Base-by-base conservation (phyloP, 441 rosid species). In the Arabidopsis hybrid region DNA sequence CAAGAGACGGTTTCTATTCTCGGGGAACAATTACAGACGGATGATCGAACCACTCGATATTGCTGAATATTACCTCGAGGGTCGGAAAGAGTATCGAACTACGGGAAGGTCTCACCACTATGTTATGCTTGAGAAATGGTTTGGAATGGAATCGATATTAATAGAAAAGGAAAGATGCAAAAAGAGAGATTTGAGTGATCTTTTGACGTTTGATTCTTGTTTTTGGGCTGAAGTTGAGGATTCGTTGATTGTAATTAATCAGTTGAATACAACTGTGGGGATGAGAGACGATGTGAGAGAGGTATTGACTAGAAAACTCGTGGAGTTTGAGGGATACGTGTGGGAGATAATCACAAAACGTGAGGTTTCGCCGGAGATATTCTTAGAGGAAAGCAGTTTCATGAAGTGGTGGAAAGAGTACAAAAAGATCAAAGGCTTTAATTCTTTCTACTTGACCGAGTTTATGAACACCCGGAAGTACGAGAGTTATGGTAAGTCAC, bases 171-270 rank as follows among this genome's bases (percentile, higher is more conserved):
- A 1, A 36, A 29, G 43, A 32, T n/a, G 73, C 55, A 57, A 79
- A 39, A 42, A 5, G 8, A 60, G 77, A 69, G 85, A 79, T 6
- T 78, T 82, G 42, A 69, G 35, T 31, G 57, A 46, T 18, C 71
- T 35, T 35, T n/a, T 88, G 16, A 88, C 88, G 0, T 71, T 82
- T 49, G 97, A 93, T 84, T 91, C 98, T 45, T 87, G 92, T 61
- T 93, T 93, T 35, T 93, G 97, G 98, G 86, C 88, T 31, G 73
- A 78, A 9, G 95, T 91, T 11, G 93, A 93, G 75, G 95, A 91
- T 74, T 89, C 91, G 6, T 5, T 81, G 34, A 50, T 76, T 8
- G 49, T 61, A 0, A 75, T 86, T 74, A 56, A 74, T 17, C 8
- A 14, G 47, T 29, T 83, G 50, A 76, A 45, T 7, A 43, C 35